Evolutionary conservation across 208 protist genomes (phyloP), one percentile per base, ranked within the genome.

Genomic region (Leishmania major): DNA sequence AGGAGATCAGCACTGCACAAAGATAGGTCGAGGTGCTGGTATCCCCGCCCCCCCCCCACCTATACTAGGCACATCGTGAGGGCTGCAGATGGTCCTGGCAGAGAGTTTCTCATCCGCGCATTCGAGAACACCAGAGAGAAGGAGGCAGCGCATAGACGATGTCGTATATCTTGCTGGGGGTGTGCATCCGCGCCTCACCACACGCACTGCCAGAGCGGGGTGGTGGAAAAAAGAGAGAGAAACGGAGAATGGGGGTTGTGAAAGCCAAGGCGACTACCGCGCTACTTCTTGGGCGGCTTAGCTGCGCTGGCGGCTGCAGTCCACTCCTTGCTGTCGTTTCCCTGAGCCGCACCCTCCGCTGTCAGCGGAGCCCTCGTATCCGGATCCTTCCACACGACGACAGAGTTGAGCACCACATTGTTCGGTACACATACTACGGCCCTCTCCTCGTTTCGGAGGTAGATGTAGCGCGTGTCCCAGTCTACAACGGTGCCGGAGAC

Each of bases 381-480:
- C 59, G 83, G 70, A 51, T 90, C 87, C 47, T 90, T 80, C 87
- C 86, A 92, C 40, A 73, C 75, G n/a, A 96, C 80, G 5, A 96
- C 89, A 2, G 93, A 96, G 73, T 90, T 96, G 22, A 96, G 82
- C 2, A 95, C 80, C 37, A 95, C 78, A 73, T 92, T 96, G 80
- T 96, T 96, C 3, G 93, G 93, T 31, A 96, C 83, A 59, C 88
- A 92, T 8, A 95, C 51, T 7, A 94, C 31, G 11, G 88, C 57
- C n/a, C 88, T 80, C 2, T 93, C 84, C 4, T 87, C 77, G 73
- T 85, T 89, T 77, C 82, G 84, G 2, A 96, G 87, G 81, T 96
- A 96, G 40, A 96, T 79, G 77, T 96, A 96, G 31, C 93, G 89
- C 19, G 90, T 94, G 71, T 97, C 92, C 91, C 94, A 96, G 88